A percentile compares a stretch with the other conserved stretches of the same genome.
Evolutionary conservation across 192 early-diverging fungal species (phyloP).

Genomic region (Spizellomyces sp.): DNA sequence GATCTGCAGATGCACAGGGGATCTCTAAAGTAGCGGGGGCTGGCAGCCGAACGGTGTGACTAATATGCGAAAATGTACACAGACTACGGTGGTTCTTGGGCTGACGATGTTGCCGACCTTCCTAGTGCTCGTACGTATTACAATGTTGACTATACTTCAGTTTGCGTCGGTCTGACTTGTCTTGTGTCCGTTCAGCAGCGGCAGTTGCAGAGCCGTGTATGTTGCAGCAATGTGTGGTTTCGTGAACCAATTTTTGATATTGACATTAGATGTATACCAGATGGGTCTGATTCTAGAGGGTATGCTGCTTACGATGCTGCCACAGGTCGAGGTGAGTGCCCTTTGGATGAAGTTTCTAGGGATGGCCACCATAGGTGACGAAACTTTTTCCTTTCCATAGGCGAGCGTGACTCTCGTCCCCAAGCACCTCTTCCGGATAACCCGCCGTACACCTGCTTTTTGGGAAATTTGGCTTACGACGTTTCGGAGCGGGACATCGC

Average conservation of each 20-base stretch:
- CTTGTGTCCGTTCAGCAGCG: neutral
- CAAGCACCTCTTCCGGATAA: conserved; percentile 66
- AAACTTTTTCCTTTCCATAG: neutral
- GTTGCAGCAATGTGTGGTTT: neutral
- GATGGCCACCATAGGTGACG: conserved; percentile 2
- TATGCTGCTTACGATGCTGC: conserved; percentile 21
- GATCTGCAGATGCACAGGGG: too few species aligned
- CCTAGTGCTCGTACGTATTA: conserved; percentile 76
- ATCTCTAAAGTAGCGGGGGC: too few species aligned
- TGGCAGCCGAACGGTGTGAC: too few species aligned
- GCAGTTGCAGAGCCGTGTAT: neutral
- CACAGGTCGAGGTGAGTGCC: conserved; percentile 4
- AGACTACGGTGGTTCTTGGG: conserved; percentile 68
- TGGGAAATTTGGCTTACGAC: conserved; percentile 92
- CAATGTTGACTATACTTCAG: too few species aligned
- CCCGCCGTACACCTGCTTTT: conserved; percentile 87
- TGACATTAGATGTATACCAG: neutral
- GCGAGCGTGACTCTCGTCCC: conserved; percentile 9
- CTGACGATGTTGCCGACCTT: conserved; percentile 88
- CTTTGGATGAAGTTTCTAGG: neutral
- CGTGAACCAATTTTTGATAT: neutral
- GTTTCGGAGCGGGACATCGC: conserved; percentile 74
- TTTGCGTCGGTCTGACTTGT: conserved; percentile 6
- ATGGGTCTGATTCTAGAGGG: conserved; percentile 9
- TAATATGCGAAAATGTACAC: too few species aligned